phyloP scores from a whole-genome alignment of 129 eudicot species.

The Flaveria bidentis region DNA sequence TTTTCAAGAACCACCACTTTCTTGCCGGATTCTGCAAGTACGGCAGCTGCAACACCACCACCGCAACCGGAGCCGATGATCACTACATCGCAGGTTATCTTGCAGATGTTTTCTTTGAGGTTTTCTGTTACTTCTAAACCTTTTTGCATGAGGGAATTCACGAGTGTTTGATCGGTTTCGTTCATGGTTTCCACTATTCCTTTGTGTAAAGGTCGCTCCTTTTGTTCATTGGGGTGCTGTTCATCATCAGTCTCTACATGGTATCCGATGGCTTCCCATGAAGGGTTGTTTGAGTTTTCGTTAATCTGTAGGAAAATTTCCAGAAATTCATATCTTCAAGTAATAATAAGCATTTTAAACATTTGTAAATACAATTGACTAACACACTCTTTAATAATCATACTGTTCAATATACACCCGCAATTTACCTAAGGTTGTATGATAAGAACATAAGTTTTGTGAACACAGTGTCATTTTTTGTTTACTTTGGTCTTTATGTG shows the following conservation, averaged over 20 bases:
- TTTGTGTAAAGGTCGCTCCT: constrained; percentile 59
- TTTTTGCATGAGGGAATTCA: constrained; percentile 47
- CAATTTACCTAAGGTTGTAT: too few relatives aligned
- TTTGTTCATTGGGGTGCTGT: constrained; percentile 13
- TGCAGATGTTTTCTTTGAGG: constrained; percentile 39
- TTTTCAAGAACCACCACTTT: constrained; percentile 87
- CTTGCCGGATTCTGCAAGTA: constrained; percentile 68
- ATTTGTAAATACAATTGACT: too few relatives aligned
- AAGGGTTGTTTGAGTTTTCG: constrained; percentile 54
- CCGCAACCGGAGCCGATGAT: constrained; percentile 92
- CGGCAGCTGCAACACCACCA: constrained; percentile 90
- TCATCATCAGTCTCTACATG: constrained; percentile 32
- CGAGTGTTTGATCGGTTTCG: constrained; percentile 51
- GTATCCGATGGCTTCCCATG: constrained; percentile 78
- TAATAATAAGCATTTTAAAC: too few relatives aligned
- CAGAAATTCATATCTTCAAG: too few relatives aligned
- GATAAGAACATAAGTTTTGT: too few relatives aligned
- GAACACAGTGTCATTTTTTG: too few relatives aligned
- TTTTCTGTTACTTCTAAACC: constrained; percentile 58
- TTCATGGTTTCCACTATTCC: constrained; percentile 68
- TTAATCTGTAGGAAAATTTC: constrained; percentile 40
- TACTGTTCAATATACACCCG: too few relatives aligned
- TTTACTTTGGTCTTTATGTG: too few relatives aligned
- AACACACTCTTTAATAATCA: too few relatives aligned
- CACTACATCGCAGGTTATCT: constrained; percentile 74